Evolutionary conservation across 2,329 filamentous ascomycete species (phyloP), one percentile per base, ranked within the genome.

Genomic region (Geosmithia flava): DNA sequence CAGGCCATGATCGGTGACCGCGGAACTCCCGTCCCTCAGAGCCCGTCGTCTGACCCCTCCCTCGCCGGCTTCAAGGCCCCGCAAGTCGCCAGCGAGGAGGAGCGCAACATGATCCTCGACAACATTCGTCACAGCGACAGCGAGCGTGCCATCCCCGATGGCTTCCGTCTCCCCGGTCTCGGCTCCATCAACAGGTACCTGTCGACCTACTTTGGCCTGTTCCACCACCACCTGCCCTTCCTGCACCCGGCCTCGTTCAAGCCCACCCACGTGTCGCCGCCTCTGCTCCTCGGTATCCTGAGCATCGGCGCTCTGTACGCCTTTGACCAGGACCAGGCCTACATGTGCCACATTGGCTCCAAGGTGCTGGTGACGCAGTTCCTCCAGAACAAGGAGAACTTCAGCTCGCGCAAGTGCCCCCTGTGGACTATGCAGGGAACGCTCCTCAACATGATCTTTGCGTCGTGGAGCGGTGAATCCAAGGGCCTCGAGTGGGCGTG

Each of bases 371-470:
- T 97, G 58, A 96, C 94, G 62, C 88, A 96, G 63, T 97, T 97
- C 65, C 67, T 98, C 53, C 89, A 95, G 67, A 94, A 96, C 70
- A 96, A 96, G 73, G 90, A 96, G 65, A 95, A 95, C 68, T 97
- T 97, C 66, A 95, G 91, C 72, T 97, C 93, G 8, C 83, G 91
- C 57, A 97, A 96, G 65, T 97, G 91, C 59, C 93, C 93, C 3
- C 69, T 98, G 15, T 97, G 93, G 91, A 93, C 91, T 45, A 97
- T 97, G 88, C 93, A 98, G 64, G 88, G 87, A 63, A 95, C 90
- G 3, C 72, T 98, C 48, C 74, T 98, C 50, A 98, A 98, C 73
- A 97, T 97, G 93, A 83, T 96, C 55, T 97, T 98, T 64, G 89
- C 93, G 48, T 97, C 90, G 72, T 98, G 93, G 93, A 97, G 93